Evolutionary conservation across 768 basidiomycete genomes (phyloP).

Genomic region (Cantharellus anzutake): DNA sequence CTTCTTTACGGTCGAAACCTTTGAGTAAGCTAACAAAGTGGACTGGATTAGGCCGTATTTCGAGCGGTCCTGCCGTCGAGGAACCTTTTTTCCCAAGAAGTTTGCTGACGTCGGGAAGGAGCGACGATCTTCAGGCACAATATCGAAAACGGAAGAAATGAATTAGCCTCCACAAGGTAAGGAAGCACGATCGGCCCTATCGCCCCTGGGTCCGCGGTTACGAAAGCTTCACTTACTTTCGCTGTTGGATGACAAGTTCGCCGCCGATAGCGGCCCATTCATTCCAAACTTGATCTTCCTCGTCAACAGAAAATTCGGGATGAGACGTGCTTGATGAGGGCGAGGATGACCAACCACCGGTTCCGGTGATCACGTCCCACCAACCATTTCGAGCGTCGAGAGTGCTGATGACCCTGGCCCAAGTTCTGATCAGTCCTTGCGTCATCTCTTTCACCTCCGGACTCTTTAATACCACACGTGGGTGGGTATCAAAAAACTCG

Average conservation of each 20-base stretch:
- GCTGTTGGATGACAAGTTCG: background rate
- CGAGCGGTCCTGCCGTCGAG: background rate
- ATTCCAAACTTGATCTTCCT: background rate
- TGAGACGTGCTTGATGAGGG: background rate
- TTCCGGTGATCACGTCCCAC: constrained; percentile 33
- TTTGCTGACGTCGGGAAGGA: too few relatives aligned
- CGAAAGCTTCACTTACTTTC: background rate
- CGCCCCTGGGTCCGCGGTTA: too few relatives aligned
- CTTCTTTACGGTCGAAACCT: constrained; percentile 42
- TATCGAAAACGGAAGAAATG: too few relatives aligned
- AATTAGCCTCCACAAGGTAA: background rate
- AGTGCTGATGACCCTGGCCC: constrained; percentile 47
- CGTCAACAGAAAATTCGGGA: too few relatives aligned
- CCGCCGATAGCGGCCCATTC: background rate
- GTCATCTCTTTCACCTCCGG: constrained; percentile 41
- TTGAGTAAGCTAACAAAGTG: constrained; percentile 51
- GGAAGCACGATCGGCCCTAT: background rate
- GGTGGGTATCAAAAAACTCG: constrained; percentile 27
- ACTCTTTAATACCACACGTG: constrained; percentile 34
- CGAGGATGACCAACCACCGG: constrained; percentile 11
- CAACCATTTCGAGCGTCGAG: constrained; percentile 35
- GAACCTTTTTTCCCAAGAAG: background rate
- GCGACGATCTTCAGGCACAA: too few relatives aligned
- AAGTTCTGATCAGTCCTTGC: constrained; percentile 42
- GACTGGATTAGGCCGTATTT: constrained; percentile 51